Evolutionary conservation across 2,329 filamentous ascomycete species (phyloP).

Genomic region (Aureobasidium leucospermi): DNA sequence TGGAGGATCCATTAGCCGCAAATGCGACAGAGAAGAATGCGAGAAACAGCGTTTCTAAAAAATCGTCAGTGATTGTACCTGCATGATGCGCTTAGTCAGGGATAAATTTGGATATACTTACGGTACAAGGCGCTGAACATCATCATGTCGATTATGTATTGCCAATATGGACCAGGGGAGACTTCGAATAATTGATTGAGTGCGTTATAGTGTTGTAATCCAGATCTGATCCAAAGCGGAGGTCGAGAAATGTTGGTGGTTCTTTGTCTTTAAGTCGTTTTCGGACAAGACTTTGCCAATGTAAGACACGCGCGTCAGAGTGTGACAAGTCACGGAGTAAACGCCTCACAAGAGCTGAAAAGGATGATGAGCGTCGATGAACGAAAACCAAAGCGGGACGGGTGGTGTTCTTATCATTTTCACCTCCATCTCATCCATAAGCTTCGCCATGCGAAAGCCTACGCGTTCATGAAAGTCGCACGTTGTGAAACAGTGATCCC

Average conservation of each 20-base stretch:
- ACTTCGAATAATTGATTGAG: no score
- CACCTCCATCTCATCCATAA: neutral
- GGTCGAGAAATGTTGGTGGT: neutral
- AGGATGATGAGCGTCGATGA: neutral
- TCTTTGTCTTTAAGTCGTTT: neutral
- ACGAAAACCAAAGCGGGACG: neutral
- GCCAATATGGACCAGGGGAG: neutral
- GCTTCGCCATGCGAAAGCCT: neutral
- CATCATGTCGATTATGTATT: neutral
- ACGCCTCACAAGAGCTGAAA: slow-evolving; percentile 4
- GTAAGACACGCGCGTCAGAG: slow-evolving; percentile 1
- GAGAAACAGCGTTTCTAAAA: neutral
- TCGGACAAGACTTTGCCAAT: slow-evolving; percentile 1
- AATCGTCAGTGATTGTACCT: neutral
- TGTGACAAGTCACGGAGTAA: neutral
- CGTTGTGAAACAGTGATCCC: neutral
- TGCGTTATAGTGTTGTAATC: no score
- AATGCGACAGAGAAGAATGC: neutral
- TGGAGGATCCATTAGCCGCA: neutral
- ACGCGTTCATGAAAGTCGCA: neutral
- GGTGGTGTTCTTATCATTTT: neutral
- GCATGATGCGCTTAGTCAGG: neutral
- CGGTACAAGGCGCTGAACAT: neutral
- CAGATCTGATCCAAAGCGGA: no score
- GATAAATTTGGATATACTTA: neutral